Conservation (phyloP, 805 yeast species). For the Candida manassasensis region DNA sequence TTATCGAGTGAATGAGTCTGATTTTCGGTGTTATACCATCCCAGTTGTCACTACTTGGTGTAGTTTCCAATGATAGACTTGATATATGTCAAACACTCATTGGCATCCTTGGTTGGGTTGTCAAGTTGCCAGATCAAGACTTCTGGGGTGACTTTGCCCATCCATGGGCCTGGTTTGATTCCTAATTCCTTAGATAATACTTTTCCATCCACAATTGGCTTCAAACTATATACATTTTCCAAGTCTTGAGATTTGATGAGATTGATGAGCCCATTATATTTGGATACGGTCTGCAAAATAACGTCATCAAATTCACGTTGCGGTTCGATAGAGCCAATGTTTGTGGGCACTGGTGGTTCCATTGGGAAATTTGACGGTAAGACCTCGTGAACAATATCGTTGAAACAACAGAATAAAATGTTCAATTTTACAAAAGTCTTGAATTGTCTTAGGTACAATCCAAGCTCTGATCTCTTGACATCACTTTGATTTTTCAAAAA, state of each 20-base stretch:
- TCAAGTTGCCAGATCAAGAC: slow-evolving; percentile 75
- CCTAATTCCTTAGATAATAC: slow-evolving; percentile 47
- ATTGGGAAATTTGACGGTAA: background rate
- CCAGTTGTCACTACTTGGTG: slow-evolving; percentile 1
- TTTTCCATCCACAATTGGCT: slow-evolving; percentile 76
- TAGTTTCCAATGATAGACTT: slow-evolving; percentile 17
- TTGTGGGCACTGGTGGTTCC: slow-evolving; percentile 9
- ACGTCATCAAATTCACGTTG: slow-evolving; percentile 2
- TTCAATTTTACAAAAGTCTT: slow-evolving; percentile 48
- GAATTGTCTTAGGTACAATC: slow-evolving; percentile 51
- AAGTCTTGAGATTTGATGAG: slow-evolving; percentile 32
- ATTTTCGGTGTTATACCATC: too few relatives aligned
- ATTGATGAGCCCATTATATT: slow-evolving; percentile 29
- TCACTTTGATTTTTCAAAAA: slow-evolving; percentile 11
- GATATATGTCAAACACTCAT: slow-evolving; percentile 50
- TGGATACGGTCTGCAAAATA: slow-evolving; percentile 11
- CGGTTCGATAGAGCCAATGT: slow-evolving; percentile 7
- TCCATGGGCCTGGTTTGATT: slow-evolving; percentile 84
- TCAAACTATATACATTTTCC: slow-evolving; percentile 42
- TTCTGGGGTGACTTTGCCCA: slow-evolving; percentile 50
- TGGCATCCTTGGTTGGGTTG: slow-evolving; percentile 51
- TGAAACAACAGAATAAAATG: slow-evolving; percentile 32
- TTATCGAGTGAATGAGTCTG: too few relatives aligned
- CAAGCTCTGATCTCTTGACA: slow-evolving; percentile 52
- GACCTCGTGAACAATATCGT: slow-evolving; percentile 18